These are phyloP conservation scores for Clarireedia monteithiana DNA, from an alignment of 2,329 filamentous ascomycete species.

Conservation along the genomic window DNA sequence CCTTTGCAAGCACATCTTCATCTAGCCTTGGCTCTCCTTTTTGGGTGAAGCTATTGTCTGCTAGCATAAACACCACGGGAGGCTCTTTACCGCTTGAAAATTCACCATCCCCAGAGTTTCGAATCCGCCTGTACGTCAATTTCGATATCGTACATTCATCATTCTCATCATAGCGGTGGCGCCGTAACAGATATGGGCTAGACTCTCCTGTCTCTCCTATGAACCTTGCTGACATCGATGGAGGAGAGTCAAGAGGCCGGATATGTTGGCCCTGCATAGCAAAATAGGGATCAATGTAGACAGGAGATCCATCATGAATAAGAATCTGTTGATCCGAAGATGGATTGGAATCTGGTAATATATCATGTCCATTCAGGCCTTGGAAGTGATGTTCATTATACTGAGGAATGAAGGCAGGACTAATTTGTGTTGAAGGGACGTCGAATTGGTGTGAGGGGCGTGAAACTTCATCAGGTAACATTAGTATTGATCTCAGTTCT, in stretches of 20 bases:
- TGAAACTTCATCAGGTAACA: constrained; percentile 5
- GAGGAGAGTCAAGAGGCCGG: constrained; percentile 23
- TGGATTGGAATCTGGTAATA: constrained; percentile 16
- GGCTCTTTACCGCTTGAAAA: constrained; percentile 22
- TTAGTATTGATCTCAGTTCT: constrained; percentile 4
- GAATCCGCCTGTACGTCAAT: constrained; percentile 26
- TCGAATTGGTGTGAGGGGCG: constrained; percentile 20
- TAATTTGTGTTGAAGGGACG: constrained; percentile 19
- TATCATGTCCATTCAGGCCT: constrained; percentile 20
- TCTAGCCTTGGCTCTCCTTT: constrained; percentile 28
- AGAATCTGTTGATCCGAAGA: constrained; percentile 19
- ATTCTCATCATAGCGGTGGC: constrained; percentile 26
- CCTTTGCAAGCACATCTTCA: constrained; percentile 22
- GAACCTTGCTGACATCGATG: constrained; percentile 23
- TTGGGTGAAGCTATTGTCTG: constrained; percentile 25
- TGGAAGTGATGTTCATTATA: constrained; percentile 23
- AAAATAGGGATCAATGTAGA: constrained; percentile 24
- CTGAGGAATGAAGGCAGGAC: constrained; percentile 24
- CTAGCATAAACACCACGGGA: constrained; percentile 28
- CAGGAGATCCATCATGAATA: constrained; percentile 22
- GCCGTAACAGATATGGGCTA: constrained; percentile 26
- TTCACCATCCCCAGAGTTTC: constrained; percentile 17
- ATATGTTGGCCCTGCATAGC: constrained; percentile 21
- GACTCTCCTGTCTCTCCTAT: constrained; percentile 29
- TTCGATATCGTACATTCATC: constrained; percentile 29